Evolutionary conservation across 148 eudicot species (phyloP).

Genomic region (Drosera capensis): DNA sequence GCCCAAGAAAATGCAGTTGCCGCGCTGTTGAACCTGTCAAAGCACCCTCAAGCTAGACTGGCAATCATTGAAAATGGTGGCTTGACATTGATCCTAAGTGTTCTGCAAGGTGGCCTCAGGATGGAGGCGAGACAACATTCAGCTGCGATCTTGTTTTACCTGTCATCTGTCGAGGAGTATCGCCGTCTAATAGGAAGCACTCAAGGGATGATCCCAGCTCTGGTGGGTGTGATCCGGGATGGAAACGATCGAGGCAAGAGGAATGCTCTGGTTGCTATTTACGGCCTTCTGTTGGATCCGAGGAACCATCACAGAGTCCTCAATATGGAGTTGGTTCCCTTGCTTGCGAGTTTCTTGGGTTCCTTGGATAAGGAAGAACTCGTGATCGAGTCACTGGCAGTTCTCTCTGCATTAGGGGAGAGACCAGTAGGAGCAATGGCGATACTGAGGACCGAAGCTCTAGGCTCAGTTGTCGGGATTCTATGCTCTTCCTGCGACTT

Average conservation of each 20-base stretch:
- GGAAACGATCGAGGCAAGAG: conserved; percentile 44
- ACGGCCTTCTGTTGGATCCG: conserved; percentile 43
- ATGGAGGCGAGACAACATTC: conserved; percentile 62
- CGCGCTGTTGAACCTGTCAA: conserved; percentile 63
- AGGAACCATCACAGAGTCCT: conserved; percentile 44
- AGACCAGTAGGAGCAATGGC: conserved; percentile 43
- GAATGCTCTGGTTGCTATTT: conserved; percentile 52
- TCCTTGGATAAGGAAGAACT: conserved; percentile 40
- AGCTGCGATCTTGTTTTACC: conserved; percentile 59
- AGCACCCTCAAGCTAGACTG: conserved; percentile 27
- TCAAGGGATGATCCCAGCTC: conserved; percentile 38
- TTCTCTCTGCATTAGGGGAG: conserved; percentile 52
- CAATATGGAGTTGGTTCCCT: conserved; percentile 42
- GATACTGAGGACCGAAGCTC: conserved; percentile 25
- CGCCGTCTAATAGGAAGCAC: conserved; percentile 37
- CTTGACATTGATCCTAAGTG: conserved; percentile 26
- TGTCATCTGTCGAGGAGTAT: conserved; percentile 60
- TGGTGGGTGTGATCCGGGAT: conserved; percentile 33
- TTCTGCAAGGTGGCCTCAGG: conserved; percentile 37
- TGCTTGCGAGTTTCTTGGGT: conserved; percentile 25
- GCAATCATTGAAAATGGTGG: conserved; percentile 47
- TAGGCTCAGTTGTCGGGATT: conserved; percentile 21
- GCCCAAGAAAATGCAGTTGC: conserved; percentile 61
- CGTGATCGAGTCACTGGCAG: conserved; percentile 40
- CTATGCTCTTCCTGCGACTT: conserved; percentile 26